Percentiles rank a stretch among this genome's conserved stretches.
Conservation (phyloP, 1,284 basidiomycete genomes). For the Amylostereum chailletii region DNA sequence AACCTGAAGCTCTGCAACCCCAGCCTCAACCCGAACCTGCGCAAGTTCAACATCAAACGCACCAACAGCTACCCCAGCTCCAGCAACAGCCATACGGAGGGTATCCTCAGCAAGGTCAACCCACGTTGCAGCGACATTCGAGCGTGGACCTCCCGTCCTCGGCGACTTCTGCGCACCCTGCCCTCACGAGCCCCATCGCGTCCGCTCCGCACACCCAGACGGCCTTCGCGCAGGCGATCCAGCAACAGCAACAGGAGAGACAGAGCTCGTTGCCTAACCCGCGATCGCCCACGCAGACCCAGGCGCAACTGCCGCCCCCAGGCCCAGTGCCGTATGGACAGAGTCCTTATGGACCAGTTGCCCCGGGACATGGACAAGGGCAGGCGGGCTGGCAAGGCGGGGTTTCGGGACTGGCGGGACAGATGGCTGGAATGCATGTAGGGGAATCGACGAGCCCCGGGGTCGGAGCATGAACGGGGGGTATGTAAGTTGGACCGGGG, state of each 20-base stretch:
- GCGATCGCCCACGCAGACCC: not conserved
- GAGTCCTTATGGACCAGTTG: not conserved
- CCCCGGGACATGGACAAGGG: not conserved
- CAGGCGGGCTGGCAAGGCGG: not conserved
- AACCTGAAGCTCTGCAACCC: not conserved
- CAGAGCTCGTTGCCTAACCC: not conserved
- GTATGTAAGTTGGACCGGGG: too few species aligned
- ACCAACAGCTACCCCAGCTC: not conserved
- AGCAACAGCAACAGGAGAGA: conserved; percentile 5
- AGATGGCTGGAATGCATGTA: conserved; percentile 5
- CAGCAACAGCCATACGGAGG: not conserved
- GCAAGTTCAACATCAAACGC: not conserved
- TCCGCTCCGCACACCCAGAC: not conserved
- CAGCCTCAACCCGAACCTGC: not conserved
- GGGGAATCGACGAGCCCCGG: not conserved
- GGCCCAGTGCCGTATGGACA: not conserved
- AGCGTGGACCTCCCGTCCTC: too few species aligned
- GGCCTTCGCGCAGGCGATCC: conserved; percentile 5
- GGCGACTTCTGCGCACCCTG: too few species aligned
- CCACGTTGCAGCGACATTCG: not conserved
- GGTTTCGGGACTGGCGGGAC: not conserved
- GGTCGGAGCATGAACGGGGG: too few species aligned
- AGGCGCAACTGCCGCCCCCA: not conserved
- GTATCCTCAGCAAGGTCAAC: not conserved
- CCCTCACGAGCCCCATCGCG: too few species aligned